These are phyloP conservation scores for Sicyos edulis DNA, from an alignment of 306 rosid genomes.

Conservation along the genomic window DNA sequence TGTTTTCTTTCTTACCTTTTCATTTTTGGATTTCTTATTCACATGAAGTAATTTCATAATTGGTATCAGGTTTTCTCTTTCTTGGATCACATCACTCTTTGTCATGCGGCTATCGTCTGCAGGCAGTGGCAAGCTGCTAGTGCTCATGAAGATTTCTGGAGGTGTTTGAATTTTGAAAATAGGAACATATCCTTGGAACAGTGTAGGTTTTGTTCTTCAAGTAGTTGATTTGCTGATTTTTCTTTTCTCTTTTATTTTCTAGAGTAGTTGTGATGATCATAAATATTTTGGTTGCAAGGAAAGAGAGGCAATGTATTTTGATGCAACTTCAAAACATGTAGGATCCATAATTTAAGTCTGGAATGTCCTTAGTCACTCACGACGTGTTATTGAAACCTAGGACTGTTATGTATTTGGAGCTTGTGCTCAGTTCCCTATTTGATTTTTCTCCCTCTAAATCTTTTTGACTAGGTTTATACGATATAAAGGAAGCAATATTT, in stretches of 20 bases:
- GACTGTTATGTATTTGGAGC: not conserved
- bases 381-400: constrained; percentile 2
- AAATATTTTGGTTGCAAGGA: not conserved
- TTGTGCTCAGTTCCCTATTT: not conserved
- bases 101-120: constrained; percentile 91
- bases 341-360: not conserved
- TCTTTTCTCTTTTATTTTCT: not conserved
- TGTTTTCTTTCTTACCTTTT: not conserved
- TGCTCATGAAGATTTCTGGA: constrained; percentile 99
- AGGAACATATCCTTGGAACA: constrained; percentile 78
- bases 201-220: constrained; percentile 50
- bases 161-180: constrained; percentile 76
- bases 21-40: not conserved
- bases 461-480: not conserved
- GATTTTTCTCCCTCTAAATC: constrained; percentile 4
- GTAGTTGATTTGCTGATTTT: not conserved
- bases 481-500: not conserved
- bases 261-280: constrained; percentile 10
- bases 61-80: constrained; percentile 78
- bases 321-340: not conserved
- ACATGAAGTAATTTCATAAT: constrained; percentile 15
- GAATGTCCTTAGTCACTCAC: constrained; percentile 1
- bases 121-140: constrained; percentile 92
- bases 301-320: not conserved
- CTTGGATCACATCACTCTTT: constrained; percentile 82